phyloP scores from a whole-genome alignment of 352 stramenopile genomes.

The Hyaloperonospora brassicae region DNA sequence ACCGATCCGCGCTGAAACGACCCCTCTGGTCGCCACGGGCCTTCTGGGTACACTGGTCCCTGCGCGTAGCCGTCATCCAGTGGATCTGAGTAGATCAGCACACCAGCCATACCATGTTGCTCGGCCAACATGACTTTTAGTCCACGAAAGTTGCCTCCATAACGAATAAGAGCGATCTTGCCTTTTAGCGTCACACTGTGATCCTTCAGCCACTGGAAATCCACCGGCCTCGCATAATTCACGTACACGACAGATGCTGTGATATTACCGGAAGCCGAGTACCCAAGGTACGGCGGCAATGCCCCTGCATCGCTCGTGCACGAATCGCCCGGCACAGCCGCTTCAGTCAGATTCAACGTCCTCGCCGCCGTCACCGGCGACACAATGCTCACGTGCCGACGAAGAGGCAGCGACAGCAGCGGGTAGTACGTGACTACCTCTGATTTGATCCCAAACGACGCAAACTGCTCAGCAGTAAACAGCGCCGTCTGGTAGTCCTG shows the following conservation, averaged over 20 bases:
- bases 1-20: conserved; percentile 83
- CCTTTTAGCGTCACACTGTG: conserved; percentile 62
- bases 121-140: conserved; percentile 85
- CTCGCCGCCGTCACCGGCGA: conserved; percentile 23
- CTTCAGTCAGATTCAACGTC: conserved; percentile 53
- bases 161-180: conserved; percentile 81
- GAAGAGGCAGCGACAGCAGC: conserved; percentile 59
- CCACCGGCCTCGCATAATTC: conserved; percentile 74
- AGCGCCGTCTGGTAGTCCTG: conserved; percentile 59
- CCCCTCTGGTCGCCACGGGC: conserved; percentile 45
- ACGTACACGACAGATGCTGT: conserved; percentile 77
- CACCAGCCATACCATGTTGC: conserved; percentile 55
- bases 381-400: conserved; percentile 38
- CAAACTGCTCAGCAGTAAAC: conserved; percentile 48
- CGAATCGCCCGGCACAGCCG: conserved; percentile 46
- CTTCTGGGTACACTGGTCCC: conserved; percentile 36
- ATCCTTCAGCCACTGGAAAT: conserved; percentile 73
- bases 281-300: conserved; percentile 75
- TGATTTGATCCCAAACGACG: conserved; percentile 51
- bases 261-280: conserved; percentile 69
- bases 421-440: conserved; percentile 60
- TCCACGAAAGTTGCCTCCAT: conserved; percentile 68
- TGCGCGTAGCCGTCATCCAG: conserved; percentile 66
- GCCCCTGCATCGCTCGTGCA: conserved; percentile 50
- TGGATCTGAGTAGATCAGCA: conserved; percentile 87